Conservation (phyloP, 2,329 filamentous ascomycete genomes). For the Colletotrichum tofieldiae region DNA sequence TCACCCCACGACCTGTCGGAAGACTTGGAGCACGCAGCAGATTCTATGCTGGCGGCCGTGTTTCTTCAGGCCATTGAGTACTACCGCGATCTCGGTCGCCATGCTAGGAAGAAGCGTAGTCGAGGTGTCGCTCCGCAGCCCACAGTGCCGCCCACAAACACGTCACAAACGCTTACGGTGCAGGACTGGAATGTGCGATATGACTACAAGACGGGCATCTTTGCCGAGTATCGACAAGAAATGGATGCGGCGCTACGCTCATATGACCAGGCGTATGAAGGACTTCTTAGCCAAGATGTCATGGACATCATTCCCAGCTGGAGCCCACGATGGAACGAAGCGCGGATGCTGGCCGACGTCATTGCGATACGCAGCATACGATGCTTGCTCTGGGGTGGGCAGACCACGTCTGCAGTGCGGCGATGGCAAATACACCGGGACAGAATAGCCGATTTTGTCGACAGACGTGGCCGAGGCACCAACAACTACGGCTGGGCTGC, state of each 20-base stretch:
- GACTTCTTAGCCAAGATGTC: conserved; percentile 84
- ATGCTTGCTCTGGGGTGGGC: conserved; percentile 84
- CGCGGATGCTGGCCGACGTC: conserved; percentile 87
- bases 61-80: conserved; percentile 88
- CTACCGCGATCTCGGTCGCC: conserved; percentile 94
- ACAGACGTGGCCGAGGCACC: conserved; percentile 87
- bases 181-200: conserved; percentile 95
- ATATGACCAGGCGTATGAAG: conserved; percentile 90
- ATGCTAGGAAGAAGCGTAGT: conserved; percentile 89
- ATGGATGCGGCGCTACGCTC: conserved; percentile 89
- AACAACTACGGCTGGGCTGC: conserved; percentile 94
- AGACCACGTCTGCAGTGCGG: conserved; percentile 84
- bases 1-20: conserved; percentile 79
- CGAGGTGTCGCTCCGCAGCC: conserved; percentile 84
- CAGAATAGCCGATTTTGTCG: conserved; percentile 82
- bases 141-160: conserved; percentile 87
- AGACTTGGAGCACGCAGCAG: conserved; percentile 82
- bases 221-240: conserved; percentile 94
- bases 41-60: conserved; percentile 79
- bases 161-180: conserved; percentile 86
- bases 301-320: conserved; percentile 92
- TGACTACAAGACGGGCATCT: conserved; percentile 92
- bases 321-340: conserved; percentile 93
- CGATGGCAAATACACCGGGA: conserved; percentile 85
- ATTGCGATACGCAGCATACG: conserved; percentile 86